Base-by-base conservation (phyloP, 2,329 filamentous ascomycete genomes). In the Talaromyces sp. region DNA sequence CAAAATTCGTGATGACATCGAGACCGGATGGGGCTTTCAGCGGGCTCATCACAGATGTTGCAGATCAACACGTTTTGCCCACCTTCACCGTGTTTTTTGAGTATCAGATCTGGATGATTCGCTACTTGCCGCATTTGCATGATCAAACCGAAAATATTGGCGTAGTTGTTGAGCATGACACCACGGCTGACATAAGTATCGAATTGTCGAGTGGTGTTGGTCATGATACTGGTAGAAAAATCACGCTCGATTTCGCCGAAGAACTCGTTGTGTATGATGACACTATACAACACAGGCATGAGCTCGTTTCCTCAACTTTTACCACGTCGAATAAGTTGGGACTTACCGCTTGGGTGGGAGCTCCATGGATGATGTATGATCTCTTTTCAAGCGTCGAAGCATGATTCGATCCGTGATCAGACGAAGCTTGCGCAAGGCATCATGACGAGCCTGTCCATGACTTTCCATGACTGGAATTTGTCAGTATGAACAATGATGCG, bases 111-210 rank as follows among this genome's bases (percentile, higher is more conserved):
- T 0, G 95, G 95, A 74, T 99, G 95, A 70, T 99, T 95, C 8
- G 95, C 93, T 31, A 97, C 92, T 80, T 99, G 95, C 63, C 95
- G 90, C 94, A 99, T 98, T 78, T 97, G 93, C 92, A 98, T 98
- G 74, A 99, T 97, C 63, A 99, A 85, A 74, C 93, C 94, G 73
- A 99, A 99, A 69, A 99, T 98, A 76, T 99, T 99, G 81, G 95
- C 95, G 71, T 98, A 98, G 75, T 97, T 97, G 83, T 98, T 93
- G 67, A 99, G 85, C 78, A 99, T 87, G 22, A 98, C 94, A 81
- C 93, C 93, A 68, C 93, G 91, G 19, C 92, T 90, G 43, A 98
- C 95, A 70, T 98, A 99, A 0, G 93, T 98, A 73, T 98, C 92
- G 70, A 98, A 99, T 71, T 93, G 89, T 67, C 95, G 90, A 66